Evolutionary conservation across 2,329 filamentous ascomycete genomes (phyloP).

Genomic region (Fusarium xylarioides): DNA sequence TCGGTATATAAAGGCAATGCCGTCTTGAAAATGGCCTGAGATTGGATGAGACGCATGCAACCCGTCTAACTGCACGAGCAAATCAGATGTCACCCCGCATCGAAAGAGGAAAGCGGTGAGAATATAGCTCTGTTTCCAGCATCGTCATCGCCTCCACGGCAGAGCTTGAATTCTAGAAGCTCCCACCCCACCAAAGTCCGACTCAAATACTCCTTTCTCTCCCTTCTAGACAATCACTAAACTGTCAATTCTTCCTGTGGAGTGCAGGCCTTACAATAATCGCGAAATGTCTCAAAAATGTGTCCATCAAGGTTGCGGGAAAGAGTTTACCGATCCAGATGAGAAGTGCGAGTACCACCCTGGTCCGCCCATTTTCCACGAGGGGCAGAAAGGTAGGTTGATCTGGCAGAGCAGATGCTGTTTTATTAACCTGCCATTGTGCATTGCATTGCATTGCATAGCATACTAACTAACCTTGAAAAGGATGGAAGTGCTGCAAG

Average conservation of each 20-base stretch:
- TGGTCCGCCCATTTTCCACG: slow-evolving; percentile 93
- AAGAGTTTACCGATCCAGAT: slow-evolving; percentile 81
- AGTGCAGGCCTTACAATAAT: neutral
- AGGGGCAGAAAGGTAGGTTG: slow-evolving; percentile 90
- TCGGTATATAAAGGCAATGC: neutral
- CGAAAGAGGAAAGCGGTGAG: slow-evolving; percentile 50
- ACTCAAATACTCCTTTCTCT: slow-evolving; percentile 12
- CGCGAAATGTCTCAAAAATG: slow-evolving; percentile 80
- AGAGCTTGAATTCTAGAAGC: slow-evolving; percentile 51
- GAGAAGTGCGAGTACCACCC: slow-evolving; percentile 93
- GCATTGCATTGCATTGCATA: neutral
- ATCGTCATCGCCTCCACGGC: slow-evolving; percentile 40
- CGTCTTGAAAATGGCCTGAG: slow-evolving; percentile 26
- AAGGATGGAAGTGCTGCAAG: slow-evolving; percentile 99
- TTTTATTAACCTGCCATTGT: neutral
- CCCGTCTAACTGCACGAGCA: slow-evolving; percentile 12
- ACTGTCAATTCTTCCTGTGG: neutral
- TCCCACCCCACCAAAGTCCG: slow-evolving; percentile 47
- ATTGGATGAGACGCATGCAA: slow-evolving; percentile 1
- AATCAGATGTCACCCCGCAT: slow-evolving; percentile 41
- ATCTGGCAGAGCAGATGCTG: neutral
- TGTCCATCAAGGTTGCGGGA: slow-evolving; percentile 95
- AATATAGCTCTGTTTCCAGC: slow-evolving; percentile 18
- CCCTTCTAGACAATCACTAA: neutral
- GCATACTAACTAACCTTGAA: neutral